Base-by-base conservation (phyloP, 139 green algal genomes). In the Deuterostichococcus epilithicus region DNA sequence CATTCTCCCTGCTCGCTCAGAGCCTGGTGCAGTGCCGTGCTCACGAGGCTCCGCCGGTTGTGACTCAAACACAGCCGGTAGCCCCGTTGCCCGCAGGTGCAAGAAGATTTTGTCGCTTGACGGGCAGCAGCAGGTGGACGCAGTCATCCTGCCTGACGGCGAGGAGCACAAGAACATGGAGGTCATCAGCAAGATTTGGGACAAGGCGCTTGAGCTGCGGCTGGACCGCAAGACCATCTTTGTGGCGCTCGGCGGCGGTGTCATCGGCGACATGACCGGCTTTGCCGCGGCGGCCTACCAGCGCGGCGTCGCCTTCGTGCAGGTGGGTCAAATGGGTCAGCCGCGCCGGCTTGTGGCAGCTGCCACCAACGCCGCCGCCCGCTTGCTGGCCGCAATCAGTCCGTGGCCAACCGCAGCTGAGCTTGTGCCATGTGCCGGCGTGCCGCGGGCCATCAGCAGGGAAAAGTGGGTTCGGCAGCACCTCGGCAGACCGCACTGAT, bases 261-360 rank as follows among this genome's bases (percentile, higher is more conserved):
- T 99, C 25, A 90, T 99, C 22, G 96, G 96, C 18, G 96, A 99
- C 87, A 98, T 99, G 94, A 95, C 91, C 2, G 96, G 96, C 59
- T 99, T 97, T 88, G 96, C 96, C 26, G 96, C 96, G 10, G 85
- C 95, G 1, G 88, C 88, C 47, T 99, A 98, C 88, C 94, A 98
- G 83, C 86, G 96, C 5, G 96, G 96, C 10, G 96, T 99, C 59
- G 81, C 98, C 86, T 99, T 99, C 80, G 89, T 99, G 44, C 96
- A 99, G 88, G 85, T 90, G 59, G 4, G 72, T 47, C 30, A 25
- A 22, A 44, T 32, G 6, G 47, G 38, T 75, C 10, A 13, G 42
- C 42, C 8, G 8, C 42, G 42, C 13, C 42, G 42, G 10, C 42
- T 52, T 52, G 10, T 52, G 42, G 8, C 42, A 52, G n/a, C n/a